phyloP scores from a whole-genome alignment of 2,329 filamentous ascomycete genomes.

The Sphaerulina musiva region DNA sequence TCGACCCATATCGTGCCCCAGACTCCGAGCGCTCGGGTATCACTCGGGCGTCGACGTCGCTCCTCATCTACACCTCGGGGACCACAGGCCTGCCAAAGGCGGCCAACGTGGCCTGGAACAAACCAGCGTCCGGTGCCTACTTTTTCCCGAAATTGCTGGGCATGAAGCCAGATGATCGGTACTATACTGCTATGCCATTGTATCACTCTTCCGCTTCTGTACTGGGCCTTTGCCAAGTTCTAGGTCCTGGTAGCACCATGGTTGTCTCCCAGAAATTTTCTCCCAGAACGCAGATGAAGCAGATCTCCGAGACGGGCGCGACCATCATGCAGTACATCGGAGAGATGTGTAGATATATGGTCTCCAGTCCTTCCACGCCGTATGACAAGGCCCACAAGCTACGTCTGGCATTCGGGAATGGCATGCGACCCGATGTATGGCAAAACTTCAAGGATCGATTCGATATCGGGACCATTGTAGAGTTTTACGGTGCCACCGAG shows the following conservation, averaged over 20 bases:
- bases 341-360: slow-evolving; percentile 76
- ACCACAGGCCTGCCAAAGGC: slow-evolving; percentile 76
- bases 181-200: slow-evolving; percentile 82
- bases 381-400: slow-evolving; percentile 68
- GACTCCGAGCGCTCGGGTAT: slow-evolving; percentile 29
- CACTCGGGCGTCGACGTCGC: slow-evolving; percentile 49
- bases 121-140: slow-evolving; percentile 23
- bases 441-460: slow-evolving; percentile 72
- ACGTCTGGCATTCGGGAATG: slow-evolving; percentile 75
- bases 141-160: slow-evolving; percentile 43
- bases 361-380: slow-evolving; percentile 58
- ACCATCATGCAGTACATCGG: slow-evolving; percentile 83
- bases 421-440: slow-evolving; percentile 73
- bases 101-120: slow-evolving; percentile 34
- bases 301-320: slow-evolving; percentile 62
- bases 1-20: slow-evolving; percentile 27
- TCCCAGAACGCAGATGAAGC: slow-evolving; percentile 67
- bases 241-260: slow-evolving; percentile 54
- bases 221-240: slow-evolving; percentile 58
- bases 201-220: slow-evolving; percentile 76
- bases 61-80: slow-evolving; percentile 78
- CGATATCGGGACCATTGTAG: slow-evolving; percentile 32
- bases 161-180: slow-evolving; percentile 66
- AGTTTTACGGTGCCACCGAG: slow-evolving; percentile 39
- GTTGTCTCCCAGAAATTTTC: slow-evolving; percentile 73